Evolutionary conservation across 1,284 basidiomycete species (phyloP).

Genomic region (Melampsora larici-populina): DNA sequence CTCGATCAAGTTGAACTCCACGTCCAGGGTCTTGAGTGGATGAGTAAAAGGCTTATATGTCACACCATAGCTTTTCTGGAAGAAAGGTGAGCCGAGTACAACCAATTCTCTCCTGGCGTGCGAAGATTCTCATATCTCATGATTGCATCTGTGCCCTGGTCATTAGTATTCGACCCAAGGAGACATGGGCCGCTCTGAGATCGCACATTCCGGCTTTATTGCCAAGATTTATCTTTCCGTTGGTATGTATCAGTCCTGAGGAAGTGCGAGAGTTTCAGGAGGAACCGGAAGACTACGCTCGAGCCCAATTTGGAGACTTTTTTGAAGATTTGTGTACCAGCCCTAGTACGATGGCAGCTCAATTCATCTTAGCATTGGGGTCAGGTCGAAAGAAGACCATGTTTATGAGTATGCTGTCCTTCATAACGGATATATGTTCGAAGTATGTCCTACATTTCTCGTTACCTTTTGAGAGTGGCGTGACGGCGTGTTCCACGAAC

Average conservation of each 20-base stretch:
- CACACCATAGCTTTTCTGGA: slow-evolving; percentile 66
- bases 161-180: slow-evolving; percentile 77
- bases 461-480: neutral
- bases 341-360: slow-evolving; percentile 71
- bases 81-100: slow-evolving; percentile 66
- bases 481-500: neutral
- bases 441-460: slow-evolving; percentile 59
- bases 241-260: slow-evolving; percentile 68
- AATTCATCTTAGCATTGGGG: slow-evolving; percentile 71
- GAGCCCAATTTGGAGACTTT: slow-evolving; percentile 69
- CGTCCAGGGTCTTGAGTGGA: slow-evolving; percentile 35
- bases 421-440: slow-evolving; percentile 68
- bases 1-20: slow-evolving; percentile 63
- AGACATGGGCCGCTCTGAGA: slow-evolving; percentile 77
- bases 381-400: slow-evolving; percentile 71
- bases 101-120: neutral
- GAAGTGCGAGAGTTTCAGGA: slow-evolving; percentile 68
- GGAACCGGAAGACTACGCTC: slow-evolving; percentile 75
- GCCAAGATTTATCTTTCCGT: slow-evolving; percentile 75
- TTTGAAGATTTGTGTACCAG: slow-evolving; percentile 68
- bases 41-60: slow-evolving; percentile 61
- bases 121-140: neutral
- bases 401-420: slow-evolving; percentile 71
- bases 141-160: no score
- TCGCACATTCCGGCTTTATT: slow-evolving; percentile 73